Base-by-base conservation (phyloP, 2,329 filamentous ascomycete genomes). In the Lecanicillium sp. region DNA sequence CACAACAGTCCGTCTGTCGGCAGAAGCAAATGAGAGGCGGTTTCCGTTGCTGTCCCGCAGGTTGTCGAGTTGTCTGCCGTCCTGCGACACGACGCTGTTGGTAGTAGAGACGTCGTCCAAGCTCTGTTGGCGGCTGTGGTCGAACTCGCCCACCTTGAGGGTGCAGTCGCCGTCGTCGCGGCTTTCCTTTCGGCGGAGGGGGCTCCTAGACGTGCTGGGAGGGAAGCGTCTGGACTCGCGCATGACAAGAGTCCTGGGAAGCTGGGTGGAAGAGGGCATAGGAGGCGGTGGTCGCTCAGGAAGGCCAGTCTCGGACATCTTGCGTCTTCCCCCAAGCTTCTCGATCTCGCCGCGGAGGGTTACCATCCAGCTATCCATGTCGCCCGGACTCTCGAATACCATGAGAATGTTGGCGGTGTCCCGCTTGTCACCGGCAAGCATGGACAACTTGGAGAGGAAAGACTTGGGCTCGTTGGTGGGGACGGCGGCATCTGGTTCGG, bases 321-420 rank as follows among this genome's bases (percentile, higher is more conserved):
- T 71, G 61, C 78, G 83, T 67, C 78, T 84, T 15, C 86, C 86
- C 23, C 85, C 84, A 7, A 87, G 66, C 5, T 72, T 70, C 56
- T 87, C 82, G 44, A 91, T 90, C 58, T 87, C 82, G 47, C 75
- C 75, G 32, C 87, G 77, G 24, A 91, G 68, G 0, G 75, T 72
- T 1, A 75, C 73, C 61, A 91, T 79, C 87, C 87, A 93, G 36
- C 71, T 68, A 51, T 89, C 83, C 84, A 91, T 87, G 37, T 87
- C 82, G 53, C 84, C 79, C 2, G 84, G 81, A 51, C 70, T 80
- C 44, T 88, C 80, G 53, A 90, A 82, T 0, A 91, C 79, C 61
- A 93, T 73, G 20, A 93, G 67, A 48, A 90, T 76, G 52, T 81
- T 86, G 1, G 78, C 74, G 2, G 78, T 77, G 15, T 74, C 69